Conservation (phyloP, 768 basidiomycete species). For the Austroboletus eburneus region DNA sequence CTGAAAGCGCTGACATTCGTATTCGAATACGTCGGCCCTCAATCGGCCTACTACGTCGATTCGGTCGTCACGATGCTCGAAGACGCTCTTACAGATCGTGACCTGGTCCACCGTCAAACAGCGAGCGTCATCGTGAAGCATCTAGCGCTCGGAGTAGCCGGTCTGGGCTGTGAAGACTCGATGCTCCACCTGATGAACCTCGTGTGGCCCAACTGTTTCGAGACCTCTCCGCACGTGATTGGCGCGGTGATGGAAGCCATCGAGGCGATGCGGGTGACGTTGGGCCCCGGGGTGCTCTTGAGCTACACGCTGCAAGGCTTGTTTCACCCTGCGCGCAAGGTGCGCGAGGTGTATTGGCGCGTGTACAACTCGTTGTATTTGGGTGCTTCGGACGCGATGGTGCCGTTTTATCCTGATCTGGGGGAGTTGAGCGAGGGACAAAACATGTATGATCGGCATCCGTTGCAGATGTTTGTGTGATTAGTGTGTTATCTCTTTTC, state of each 20-base stretch:
- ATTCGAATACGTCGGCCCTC: conserved; percentile 97
- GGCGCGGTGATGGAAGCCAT: conserved; percentile 98
- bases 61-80: conserved; percentile 98
- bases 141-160: conserved; percentile 92
- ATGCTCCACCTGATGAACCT: conserved; percentile 98
- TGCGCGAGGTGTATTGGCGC: conserved; percentile 94
- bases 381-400: conserved; percentile 85
- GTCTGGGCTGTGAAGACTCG: conserved; percentile 96
- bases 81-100: conserved; percentile 96
- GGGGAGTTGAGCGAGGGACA: conserved; percentile 88
- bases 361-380: conserved; percentile 94
- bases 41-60: conserved; percentile 94
- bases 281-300: conserved; percentile 89
- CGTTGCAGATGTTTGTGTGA: conserved; percentile 80
- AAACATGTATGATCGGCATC: conserved; percentile 83
- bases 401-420: conserved; percentile 92
- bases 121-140: conserved; percentile 99
- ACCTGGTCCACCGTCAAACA: conserved; percentile 97
- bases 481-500: neutral
- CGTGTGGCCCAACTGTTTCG: conserved; percentile 99
- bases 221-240: conserved; percentile 97
- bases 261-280: conserved; percentile 94
- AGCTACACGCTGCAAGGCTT: conserved; percentile 93
- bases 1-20: conserved; percentile 98
- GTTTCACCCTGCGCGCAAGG: conserved; percentile 96